A percentile compares a stretch with the other conserved stretches of the same genome.
Conservation (phyloP, 2,329 filamentous ascomycete species). For the Didymella arachidicola region DNA sequence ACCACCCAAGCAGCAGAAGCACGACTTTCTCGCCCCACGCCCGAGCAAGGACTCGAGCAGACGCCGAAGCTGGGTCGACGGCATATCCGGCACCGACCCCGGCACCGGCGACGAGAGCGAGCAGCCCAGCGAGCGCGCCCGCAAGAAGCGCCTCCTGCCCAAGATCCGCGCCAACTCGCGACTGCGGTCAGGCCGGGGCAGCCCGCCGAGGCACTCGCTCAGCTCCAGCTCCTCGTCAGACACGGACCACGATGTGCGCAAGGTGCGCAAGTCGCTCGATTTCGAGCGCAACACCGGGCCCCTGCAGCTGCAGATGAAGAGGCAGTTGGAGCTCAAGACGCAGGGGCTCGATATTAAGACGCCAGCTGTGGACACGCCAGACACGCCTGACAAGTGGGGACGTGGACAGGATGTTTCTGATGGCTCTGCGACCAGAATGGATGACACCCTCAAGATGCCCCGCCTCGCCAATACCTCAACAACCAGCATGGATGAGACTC, state of each 20-base stretch:
- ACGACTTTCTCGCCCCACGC: conserved; percentile 42
- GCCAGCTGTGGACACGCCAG: conserved; percentile 52
- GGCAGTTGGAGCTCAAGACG: conserved; percentile 55
- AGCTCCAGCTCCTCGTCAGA: conserved; percentile 46
- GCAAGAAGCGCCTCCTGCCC: conserved; percentile 45
- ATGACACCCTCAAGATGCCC: conserved; percentile 28
- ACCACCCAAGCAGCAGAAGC: conserved; percentile 26
- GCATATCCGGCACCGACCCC: conserved; percentile 36
- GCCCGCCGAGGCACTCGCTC: conserved; percentile 26
- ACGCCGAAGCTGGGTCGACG: conserved; percentile 45
- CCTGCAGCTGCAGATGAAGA: conserved; percentile 55
- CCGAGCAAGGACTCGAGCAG: conserved; percentile 45
- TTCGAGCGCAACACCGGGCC: conserved; percentile 56
- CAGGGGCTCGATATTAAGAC: conserved; percentile 45
- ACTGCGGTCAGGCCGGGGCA: conserved; percentile 24
- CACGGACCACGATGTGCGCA: conserved; percentile 58
- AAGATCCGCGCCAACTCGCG: conserved; percentile 45
- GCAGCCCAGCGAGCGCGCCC: conserved; percentile 47
- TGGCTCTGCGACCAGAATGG: too few species aligned
- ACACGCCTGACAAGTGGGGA: conserved; percentile 54
- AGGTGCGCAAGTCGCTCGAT: conserved; percentile 59
- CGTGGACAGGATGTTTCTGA: conserved; percentile 32
- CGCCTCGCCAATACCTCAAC: conserved; percentile 31
- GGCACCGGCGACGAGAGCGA: conserved; percentile 50
- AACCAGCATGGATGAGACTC: conserved; percentile 24